Evolutionary conservation across 768 basidiomycete genomes (phyloP).

Genomic region (Serendipita sp.): DNA sequence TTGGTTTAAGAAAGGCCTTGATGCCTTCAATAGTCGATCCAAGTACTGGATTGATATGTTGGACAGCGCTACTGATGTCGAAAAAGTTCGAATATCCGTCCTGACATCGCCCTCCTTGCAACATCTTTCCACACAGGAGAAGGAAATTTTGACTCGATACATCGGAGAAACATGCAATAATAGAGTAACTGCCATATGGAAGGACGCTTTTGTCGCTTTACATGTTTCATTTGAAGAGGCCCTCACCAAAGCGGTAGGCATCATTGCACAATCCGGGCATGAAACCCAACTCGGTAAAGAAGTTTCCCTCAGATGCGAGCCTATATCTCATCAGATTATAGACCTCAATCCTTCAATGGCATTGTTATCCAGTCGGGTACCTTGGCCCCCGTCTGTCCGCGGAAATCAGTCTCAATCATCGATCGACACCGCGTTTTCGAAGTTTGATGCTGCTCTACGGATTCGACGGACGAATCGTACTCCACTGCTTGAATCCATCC

Average conservation of each 20-base stretch:
- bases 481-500: constrained; percentile 38
- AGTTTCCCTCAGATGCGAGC: not conserved
- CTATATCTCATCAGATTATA: constrained; percentile 17
- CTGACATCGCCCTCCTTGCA: constrained; percentile 31
- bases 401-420: constrained; percentile 20
- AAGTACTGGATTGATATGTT: constrained; percentile 44
- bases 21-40: constrained; percentile 30
- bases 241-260: constrained; percentile 20
- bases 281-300: not conserved
- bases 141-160: constrained; percentile 24
- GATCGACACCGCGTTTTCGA: constrained; percentile 35
- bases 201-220: constrained; percentile 27
- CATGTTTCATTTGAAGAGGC: constrained; percentile 28
- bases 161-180: constrained; percentile 40
- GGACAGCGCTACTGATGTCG: constrained; percentile 47
- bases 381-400: constrained; percentile 30
- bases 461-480: constrained; percentile 54
- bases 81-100: constrained; percentile 42
- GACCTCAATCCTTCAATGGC: constrained; percentile 37
- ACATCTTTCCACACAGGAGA: constrained; percentile 35
- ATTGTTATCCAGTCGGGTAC: constrained; percentile 38
- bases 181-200: constrained; percentile 47
- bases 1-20: constrained; percentile 48
- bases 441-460: constrained; percentile 43
- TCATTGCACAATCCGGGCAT: not conserved